Evolutionary conservation across 2,329 filamentous ascomycete genomes (phyloP), one percentile per base, ranked within the genome.

Genomic region (Didymosphaeria variabile): DNA sequence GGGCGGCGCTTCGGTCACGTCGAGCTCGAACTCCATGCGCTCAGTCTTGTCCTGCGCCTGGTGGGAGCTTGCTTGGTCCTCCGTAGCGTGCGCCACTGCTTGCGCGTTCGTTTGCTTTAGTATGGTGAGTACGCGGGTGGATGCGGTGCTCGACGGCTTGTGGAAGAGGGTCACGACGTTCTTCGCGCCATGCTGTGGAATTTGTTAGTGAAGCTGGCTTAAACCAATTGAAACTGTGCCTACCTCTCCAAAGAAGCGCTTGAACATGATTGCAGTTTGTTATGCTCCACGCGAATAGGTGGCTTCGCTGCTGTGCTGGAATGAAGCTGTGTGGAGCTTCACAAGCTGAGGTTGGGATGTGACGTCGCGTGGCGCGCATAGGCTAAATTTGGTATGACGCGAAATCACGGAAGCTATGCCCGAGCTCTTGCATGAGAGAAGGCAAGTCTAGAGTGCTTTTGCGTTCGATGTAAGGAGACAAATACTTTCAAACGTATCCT

Each of bases 131-230:
- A 91, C 90, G 62, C 90, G 88, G 54, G 87, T 83, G 3, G 94
- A 97, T 66, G 90, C 85, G 23, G 90, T 87, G 57, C 87, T 86
- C 71, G 85, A 86, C 60, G 94, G 87, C 79, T 92, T 91, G 86
- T 97, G 94, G 85, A 98, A 99, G 84, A 99, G 90, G 63, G 94
- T 98, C 77, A 98, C 88, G 68, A 97, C 92, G 83, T 98, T 94
- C 72, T 83, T 84, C 65, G 79, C 78, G 68, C 80, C 81, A 53
- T 78, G 74, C 82, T 82, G 59, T 26, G 32, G n/a, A 40, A 15
- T 19, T 19, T 31, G 67, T 74, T 49, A 75, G 67, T 59, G 31
- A 49, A 83, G 69, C 63, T 79, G 79, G 67, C 81, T 82, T 73
- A 82, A 73, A 82, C 80, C 46, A 58, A 61, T 55, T 38, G 38